Percentiles rank a stretch among this genome's conserved stretches.
Evolutionary conservation across 768 basidiomycete genomes (phyloP).

Genomic region (Lentinula raphanica): DNA sequence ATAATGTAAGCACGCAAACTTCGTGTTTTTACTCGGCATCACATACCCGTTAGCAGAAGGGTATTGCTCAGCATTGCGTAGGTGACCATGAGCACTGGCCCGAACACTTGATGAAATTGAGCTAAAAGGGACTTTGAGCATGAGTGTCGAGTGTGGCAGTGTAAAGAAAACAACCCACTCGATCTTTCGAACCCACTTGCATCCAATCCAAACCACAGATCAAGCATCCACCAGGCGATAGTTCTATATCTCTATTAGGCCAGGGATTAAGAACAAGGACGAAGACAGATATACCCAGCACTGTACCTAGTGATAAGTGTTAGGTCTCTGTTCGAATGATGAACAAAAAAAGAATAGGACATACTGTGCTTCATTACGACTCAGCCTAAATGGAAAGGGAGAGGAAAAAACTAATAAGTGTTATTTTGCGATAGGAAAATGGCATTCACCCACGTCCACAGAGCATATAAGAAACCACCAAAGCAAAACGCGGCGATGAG

Average conservation of each 20-base stretch:
- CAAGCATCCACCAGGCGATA: constrained; percentile 94
- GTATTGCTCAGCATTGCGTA: constrained; percentile 94
- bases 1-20: constrained; percentile 6
- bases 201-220: constrained; percentile 93
- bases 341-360: constrained; percentile 13
- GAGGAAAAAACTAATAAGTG: background rate
- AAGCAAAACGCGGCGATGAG: constrained; percentile 86
- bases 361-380: constrained; percentile 55
- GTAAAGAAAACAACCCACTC: constrained; percentile 40
- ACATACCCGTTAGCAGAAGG: constrained; percentile 78
- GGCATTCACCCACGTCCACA: constrained; percentile 74
- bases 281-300: constrained; percentile 27
- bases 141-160: background rate
- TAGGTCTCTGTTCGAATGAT: background rate
- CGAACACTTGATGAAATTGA: constrained; percentile 81
- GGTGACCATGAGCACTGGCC: constrained; percentile 84
- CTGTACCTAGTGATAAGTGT: background rate
- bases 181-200: constrained; percentile 82
- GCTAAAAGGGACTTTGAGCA: constrained; percentile 28
- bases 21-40: constrained; percentile 1
- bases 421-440: background rate
- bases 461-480: constrained; percentile 85
- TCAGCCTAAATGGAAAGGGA: constrained; percentile 43
- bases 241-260: constrained; percentile 28
- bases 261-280: constrained; percentile 8